Percentiles rank a stretch among this genome's conserved stretches.
Evolutionary conservation across 73 alveolate species (phyloP).

Genomic region (Paramecium sonneborni): DNA sequence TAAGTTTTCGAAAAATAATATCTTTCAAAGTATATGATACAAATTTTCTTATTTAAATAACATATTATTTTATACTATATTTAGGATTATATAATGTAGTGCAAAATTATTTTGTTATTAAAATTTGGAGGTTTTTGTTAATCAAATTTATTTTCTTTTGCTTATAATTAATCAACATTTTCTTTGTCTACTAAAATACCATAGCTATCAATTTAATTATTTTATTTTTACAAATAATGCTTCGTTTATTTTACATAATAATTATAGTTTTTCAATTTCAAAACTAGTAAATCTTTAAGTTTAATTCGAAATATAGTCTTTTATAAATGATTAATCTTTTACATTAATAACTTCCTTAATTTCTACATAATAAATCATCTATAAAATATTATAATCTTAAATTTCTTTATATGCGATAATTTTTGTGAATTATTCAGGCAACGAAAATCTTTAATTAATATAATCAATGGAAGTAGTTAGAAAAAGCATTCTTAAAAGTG

Average conservation of each 20-base stretch:
- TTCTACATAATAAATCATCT: conserved; percentile 27
- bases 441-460: not conserved
- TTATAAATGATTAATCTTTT: not conserved
- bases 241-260: not conserved
- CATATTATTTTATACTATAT: not conserved
- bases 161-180: not conserved
- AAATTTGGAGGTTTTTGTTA: not conserved
- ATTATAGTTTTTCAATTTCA: not conserved
- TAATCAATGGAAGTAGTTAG: not conserved
- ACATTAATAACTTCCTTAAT: not conserved
- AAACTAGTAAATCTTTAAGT: not conserved
- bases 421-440: not conserved
- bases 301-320: not conserved
- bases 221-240: not conserved
- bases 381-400: not conserved
- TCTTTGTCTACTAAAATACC: not conserved
- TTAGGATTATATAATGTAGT: not conserved
- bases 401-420: not conserved
- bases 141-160: conserved; percentile 1
- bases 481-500: conserved; percentile 19
- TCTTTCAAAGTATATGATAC: not conserved
- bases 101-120: not conserved
- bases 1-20: not conserved
- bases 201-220: not conserved
- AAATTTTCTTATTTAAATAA: not conserved